Percentiles rank a stretch among this genome's conserved stretches.
These are phyloP conservation scores for Fraxinus cuspidata DNA, from an alignment of 257 asterid species.

Conservation along the genomic window DNA sequence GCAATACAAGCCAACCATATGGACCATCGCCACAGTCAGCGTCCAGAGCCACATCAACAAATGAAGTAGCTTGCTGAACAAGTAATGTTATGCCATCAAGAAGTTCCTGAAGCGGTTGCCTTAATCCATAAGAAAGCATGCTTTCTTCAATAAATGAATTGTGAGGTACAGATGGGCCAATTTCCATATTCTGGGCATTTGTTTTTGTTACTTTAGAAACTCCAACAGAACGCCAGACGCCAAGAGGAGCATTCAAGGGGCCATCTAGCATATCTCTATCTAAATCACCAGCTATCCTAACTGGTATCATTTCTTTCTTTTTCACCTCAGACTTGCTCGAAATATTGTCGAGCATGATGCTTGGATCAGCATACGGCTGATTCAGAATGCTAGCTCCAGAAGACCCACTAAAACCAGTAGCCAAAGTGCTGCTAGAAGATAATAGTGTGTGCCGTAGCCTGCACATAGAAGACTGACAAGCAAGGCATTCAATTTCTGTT, in stretches of 20 bases:
- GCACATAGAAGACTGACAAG: constrained; percentile 94
- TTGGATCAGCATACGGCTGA: constrained; percentile 65
- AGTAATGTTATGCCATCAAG: constrained; percentile 93
- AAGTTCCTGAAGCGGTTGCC: constrained; percentile 95
- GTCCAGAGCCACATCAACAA: constrained; percentile 95
- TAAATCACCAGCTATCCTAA: constrained; percentile 90
- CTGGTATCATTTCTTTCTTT: constrained; percentile 84
- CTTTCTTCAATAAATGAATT: constrained; percentile 87
- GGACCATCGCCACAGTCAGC: constrained; percentile 98
- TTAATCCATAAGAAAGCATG: constrained; percentile 86
- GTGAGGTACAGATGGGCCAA: constrained; percentile 60
- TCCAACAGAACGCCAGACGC: constrained; percentile 97
- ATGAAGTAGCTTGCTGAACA: constrained; percentile 97
- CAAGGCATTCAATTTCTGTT: constrained; percentile 83
- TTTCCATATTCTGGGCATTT: constrained; percentile 63
- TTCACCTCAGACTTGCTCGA: constrained; percentile 70
- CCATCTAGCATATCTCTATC: constrained; percentile 86
- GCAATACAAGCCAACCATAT: constrained; percentile 94
- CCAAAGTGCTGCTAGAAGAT: constrained; percentile 52
- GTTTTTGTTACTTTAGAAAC: constrained; percentile 69
- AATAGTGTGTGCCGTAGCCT: constrained; percentile 73
- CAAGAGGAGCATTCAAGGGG: constrained; percentile 79
- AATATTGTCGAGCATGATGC: constrained; percentile 57
- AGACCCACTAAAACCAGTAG: constrained; percentile 58
- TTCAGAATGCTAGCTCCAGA: constrained; percentile 55